Evolutionary conservation across 2,329 filamentous ascomycete species (phyloP), one percentile per base, ranked within the genome.

Genomic region (Didymella pomorum): DNA sequence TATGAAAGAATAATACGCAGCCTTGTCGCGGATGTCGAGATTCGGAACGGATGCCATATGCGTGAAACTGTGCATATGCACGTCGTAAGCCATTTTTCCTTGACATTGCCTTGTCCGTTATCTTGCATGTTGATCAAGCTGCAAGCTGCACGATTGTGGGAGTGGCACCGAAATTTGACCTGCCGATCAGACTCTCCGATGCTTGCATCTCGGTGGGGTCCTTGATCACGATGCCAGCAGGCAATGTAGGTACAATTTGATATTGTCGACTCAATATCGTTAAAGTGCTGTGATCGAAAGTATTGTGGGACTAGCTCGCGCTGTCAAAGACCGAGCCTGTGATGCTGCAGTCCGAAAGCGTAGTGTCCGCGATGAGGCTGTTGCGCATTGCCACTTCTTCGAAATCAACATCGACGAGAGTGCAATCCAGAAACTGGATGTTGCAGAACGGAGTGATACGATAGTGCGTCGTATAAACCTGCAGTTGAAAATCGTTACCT

Each of bases 141-240:
- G 20, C 2, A 46, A 33, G 20, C 23, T 23, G 33, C 39, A 18
- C 23, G 16, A 18, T 35, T 12, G 29, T 56, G 53, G 29, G 16
- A 26, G 41, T 41, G 4, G 18, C 47, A 26, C 53, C 53, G 41
- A 56, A 26, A 46, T 51, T 41, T 26, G 41, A 41, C 41, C 45
- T 56, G 46, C 39, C 46, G 46, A 49, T 37, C 43, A 31, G 29
- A 37, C 4, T 20, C 14, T 26, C 12, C 21, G 28, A 18, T 44
- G n/a, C 5, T 9, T 44, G 21, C 21, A 6, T 33, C 14, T 35
- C 35, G 16, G 25, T 12, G 21, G 23, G 39, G 29, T 18, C 41
- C 1, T 12, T 28, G 11, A 52, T 16, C 37, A 31, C 8, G 18
- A 42, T 25, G 8, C 28, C 14, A 23, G n/a, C 23, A 31, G 14